Conservation (phyloP, 495 filamentous ascomycete species). For the Emericellopsis terricola region DNA sequence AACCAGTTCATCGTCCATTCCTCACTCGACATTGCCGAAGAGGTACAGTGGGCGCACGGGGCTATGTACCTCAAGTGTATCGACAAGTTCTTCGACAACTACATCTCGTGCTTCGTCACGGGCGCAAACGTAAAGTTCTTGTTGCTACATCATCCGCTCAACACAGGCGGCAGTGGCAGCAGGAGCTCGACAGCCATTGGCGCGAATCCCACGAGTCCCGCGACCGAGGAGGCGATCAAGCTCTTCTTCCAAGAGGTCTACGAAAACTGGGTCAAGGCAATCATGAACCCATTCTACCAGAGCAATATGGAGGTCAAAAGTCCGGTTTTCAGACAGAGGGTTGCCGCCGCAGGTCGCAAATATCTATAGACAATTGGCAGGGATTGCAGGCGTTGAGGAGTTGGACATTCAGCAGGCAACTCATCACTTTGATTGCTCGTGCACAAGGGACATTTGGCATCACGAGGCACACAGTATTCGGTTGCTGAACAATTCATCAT, state of each 20-base stretch:
- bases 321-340: slow-evolving; percentile 62
- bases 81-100: slow-evolving; percentile 80
- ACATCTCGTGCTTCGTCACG: slow-evolving; percentile 84
- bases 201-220: slow-evolving; percentile 65
- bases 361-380: slow-evolving; percentile 45
- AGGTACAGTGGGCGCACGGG: slow-evolving; percentile 74
- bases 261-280: slow-evolving; percentile 87
- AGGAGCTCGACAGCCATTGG: slow-evolving; percentile 48
- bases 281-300: slow-evolving; percentile 90
- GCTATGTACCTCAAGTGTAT: slow-evolving; percentile 90
- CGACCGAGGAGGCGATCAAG: slow-evolving; percentile 85
- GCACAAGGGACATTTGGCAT: too few relatives aligned
- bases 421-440: too few relatives aligned
- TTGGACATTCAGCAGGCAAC: too few relatives aligned
- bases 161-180: slow-evolving; percentile 18
- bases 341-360: slow-evolving; percentile 79
- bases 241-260: slow-evolving; percentile 90
- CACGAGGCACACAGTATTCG: too few relatives aligned
- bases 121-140: slow-evolving; percentile 71
- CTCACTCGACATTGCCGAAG: slow-evolving; percentile 83
- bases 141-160: slow-evolving; percentile 61
- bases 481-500: too few relatives aligned
- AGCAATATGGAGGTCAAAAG: slow-evolving; percentile 69
- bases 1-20: slow-evolving; percentile 96
- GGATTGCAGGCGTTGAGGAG: too few relatives aligned